phyloP scores from a whole-genome alignment of 306 rosid species.

The Morella rubra region DNA sequence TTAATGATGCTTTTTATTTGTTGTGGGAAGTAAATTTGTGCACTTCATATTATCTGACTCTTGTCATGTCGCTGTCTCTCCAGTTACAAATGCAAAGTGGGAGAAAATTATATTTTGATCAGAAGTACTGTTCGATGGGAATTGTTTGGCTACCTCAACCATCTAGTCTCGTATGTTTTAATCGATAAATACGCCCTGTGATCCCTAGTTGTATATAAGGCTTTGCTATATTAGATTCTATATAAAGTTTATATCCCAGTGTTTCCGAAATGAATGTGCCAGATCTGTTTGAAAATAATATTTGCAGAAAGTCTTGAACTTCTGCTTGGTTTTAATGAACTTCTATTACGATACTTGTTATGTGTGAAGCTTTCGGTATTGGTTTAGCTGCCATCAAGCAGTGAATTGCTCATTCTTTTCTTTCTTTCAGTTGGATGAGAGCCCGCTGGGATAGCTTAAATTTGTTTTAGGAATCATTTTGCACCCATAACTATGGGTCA shows the following conservation, averaged over 20 bases:
- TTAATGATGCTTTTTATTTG: background rate
- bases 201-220: background rate
- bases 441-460: no score
- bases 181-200: background rate
- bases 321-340: background rate
- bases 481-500: no score
- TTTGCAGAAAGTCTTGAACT: background rate
- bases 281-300: background rate
- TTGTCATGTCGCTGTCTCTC: background rate
- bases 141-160: background rate
- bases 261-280: background rate
- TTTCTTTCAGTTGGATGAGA: no score
- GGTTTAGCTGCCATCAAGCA: background rate
- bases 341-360: background rate
- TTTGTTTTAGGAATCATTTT: no score
- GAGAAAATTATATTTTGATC: background rate
- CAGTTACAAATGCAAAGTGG: background rate
- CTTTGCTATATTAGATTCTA: background rate
- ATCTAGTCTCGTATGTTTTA: background rate
- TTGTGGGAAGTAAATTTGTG: background rate
- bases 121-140: background rate
- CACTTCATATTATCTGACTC: background rate
- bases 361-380: background rate
- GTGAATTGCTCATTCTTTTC: no score
- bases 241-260: background rate